Evolutionary conservation across 257 asterid species (phyloP), one percentile per base, ranked within the genome.

Genomic region (Solanum tacnaense): DNA sequence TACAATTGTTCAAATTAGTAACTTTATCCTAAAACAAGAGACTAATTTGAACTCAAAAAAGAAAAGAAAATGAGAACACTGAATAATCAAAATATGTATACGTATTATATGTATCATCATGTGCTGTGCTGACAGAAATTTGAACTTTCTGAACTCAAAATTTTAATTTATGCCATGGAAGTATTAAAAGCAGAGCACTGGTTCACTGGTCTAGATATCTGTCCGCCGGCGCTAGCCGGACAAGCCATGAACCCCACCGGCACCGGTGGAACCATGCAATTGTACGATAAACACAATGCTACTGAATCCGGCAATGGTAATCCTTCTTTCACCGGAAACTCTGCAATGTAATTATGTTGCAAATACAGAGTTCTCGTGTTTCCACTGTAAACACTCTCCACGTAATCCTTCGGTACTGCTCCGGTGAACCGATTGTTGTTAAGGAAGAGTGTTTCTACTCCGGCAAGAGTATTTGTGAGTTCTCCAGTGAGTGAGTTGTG

Each of bases 261-360:
- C 91, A 88, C 38, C 76, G 87, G 91, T 21, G 88, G 90, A 35
- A 86, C 90, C 93, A 94, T 92, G 65, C 98, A 95, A 65, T 95
- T 95, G 83, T 93, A 95, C 0, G 96, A 89, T 16, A 91, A 91
- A 92, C 98, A 95, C 36, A 95, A 87, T 5, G 95, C 93, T 41
- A 93, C 94, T 7, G 94, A 84, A 79, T 92, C 96, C 6, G 97
- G 97, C 73, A 94, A 60, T 4, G 86, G 38, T 79, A 92, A 71
- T 52, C 92, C 93, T 56, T 86, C 91, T 5, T 72, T 89, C 75
- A 93, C 13, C 34, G 97, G 94, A 86, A 94, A 94, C 1, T 91
- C 94, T 7, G 90, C 92, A 2, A 95, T 8, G 86, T 91, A 95
- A 52, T 95, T 95, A 85, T 95, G 98, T 90, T 95, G 98, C 56